These are phyloP conservation scores for Trichoderma citrinoviride DNA, from an alignment of 2,329 filamentous ascomycete genomes.

Conservation along the genomic window DNA sequence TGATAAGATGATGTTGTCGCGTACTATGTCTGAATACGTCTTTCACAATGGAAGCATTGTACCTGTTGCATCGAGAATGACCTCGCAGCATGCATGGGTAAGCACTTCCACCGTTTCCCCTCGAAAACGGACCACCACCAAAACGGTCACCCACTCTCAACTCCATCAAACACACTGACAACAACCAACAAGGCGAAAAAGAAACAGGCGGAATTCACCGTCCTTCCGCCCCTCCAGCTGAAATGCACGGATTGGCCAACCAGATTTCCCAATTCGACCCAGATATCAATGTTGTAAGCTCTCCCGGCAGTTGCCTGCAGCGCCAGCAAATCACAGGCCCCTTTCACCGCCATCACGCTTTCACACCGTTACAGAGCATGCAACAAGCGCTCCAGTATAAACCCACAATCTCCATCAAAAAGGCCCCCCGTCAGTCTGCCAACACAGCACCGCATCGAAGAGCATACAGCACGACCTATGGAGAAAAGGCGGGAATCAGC, in stretches of 20 bases:
- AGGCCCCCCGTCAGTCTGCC: not conserved
- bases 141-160: not conserved
- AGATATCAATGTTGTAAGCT: not conserved
- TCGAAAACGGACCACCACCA: not conserved
- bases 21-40: too few species aligned
- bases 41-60: not conserved
- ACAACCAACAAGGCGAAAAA: too few species aligned
- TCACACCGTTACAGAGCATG: not conserved
- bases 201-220: not conserved
- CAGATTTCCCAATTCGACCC: not conserved
- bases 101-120: not conserved
- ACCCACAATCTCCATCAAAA: not conserved
- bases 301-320: not conserved
- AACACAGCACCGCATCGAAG: slow-evolving; percentile 13
- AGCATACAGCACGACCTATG: too few species aligned
- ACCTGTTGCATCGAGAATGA: not conserved
- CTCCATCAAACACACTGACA: not conserved
- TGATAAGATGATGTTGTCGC: too few species aligned
- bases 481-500: not conserved
- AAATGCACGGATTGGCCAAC: not conserved
- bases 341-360: slow-evolving; percentile 2
- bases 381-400: not conserved
- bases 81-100: not conserved
- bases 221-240: not conserved
- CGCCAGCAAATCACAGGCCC: not conserved